Evolutionary conservation across 139 green algal genomes (phyloP), one percentile per base, ranked within the genome.

Genomic region (Chlamydomonas sphaeroides): DNA sequence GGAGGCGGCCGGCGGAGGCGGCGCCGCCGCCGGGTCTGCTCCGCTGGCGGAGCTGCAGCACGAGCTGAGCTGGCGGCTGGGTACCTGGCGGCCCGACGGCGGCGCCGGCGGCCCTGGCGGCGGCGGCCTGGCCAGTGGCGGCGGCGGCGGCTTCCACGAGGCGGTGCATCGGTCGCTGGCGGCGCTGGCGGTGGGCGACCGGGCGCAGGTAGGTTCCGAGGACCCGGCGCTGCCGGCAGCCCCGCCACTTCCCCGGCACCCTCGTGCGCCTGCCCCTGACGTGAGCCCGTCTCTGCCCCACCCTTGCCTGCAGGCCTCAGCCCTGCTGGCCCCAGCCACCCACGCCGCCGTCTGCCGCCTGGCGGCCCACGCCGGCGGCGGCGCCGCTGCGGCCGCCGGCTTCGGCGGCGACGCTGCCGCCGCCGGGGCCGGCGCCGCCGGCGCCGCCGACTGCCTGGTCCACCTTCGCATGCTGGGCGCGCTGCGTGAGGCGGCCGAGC

Each of bases 401-500:
- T n/a, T n/a, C n/a, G n/a, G n/a, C n/a, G n/a, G n/a, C n/a, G n/a
- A n/a, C n/a, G n/a, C n/a, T n/a, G n/a, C n/a, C n/a, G n/a, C n/a
- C n/a, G n/a, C n/a, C n/a, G n/a, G n/a, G n/a, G n/a, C n/a, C n/a
- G n/a, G n/a, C n/a, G n/a, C n/a, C n/a, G n/a, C n/a, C n/a, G n/a
- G n/a, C n/a, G n/a, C n/a, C n/a, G n/a, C n/a, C n/a, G n/a, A n/a
- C 85, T 84, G 86, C 0, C 65, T 97, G 21, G 88, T 96, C 42
- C 84, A 88, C 71, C 85, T 97, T 33, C 87, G 93, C 74, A 91
- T 93, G 88, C 78, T 94, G 85, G 79, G 88, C 26, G 81, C 68
- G 38, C 49, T 96, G 36, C 68, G 65, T 0, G 87, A 90, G 42
- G 88, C 84, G 11, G 93, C 88, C 90, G 20, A 65, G 51, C 28